These are phyloP conservation scores for Tulasnella sp. DNA, from an alignment of 768 basidiomycete species.

Conservation along the genomic window DNA sequence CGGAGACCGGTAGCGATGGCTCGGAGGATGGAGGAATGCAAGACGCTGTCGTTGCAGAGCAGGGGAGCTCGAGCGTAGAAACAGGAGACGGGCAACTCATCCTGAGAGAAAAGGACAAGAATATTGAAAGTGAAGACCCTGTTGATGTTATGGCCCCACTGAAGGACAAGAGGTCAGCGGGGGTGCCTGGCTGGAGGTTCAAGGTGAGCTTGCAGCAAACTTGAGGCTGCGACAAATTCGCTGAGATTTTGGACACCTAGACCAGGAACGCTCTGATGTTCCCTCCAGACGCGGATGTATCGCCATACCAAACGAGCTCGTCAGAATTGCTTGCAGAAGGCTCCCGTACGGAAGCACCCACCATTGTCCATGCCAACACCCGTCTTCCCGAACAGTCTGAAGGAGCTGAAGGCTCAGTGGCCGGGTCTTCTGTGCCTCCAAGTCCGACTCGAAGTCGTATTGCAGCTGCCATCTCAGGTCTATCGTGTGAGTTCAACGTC, in stretches of 20 bases:
- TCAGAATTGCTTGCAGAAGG: conserved; percentile 41
- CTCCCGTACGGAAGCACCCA: conserved; percentile 51
- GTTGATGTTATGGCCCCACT: conserved; percentile 78
- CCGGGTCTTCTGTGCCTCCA: conserved; percentile 62
- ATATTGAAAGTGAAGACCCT: conserved; percentile 36
- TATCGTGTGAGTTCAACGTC: conserved; percentile 68
- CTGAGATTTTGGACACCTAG: conserved; percentile 48
- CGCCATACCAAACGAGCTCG: conserved; percentile 63
- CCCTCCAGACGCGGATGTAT: conserved; percentile 83
- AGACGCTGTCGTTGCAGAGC: not conserved
- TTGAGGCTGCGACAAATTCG: not conserved
- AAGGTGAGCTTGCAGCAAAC: conserved; percentile 54
- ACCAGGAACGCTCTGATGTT: conserved; percentile 96
- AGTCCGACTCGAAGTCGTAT: conserved; percentile 92
- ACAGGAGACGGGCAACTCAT: conserved; percentile 7
- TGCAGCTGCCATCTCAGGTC: conserved; percentile 90
- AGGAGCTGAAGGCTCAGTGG: conserved; percentile 49
- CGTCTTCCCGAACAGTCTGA: conserved; percentile 73
- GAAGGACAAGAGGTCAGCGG: conserved; percentile 71
- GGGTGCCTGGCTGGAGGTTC: conserved; percentile 82
- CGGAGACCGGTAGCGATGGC: not conserved
- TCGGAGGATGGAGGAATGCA: conserved; percentile 1
- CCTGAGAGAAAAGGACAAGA: conserved; percentile 32
- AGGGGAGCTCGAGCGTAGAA: not conserved
- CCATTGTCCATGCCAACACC: conserved; percentile 80